phyloP scores from a whole-genome alignment of 2,329 filamentous ascomycete species.

The Thelonectria olida region DNA sequence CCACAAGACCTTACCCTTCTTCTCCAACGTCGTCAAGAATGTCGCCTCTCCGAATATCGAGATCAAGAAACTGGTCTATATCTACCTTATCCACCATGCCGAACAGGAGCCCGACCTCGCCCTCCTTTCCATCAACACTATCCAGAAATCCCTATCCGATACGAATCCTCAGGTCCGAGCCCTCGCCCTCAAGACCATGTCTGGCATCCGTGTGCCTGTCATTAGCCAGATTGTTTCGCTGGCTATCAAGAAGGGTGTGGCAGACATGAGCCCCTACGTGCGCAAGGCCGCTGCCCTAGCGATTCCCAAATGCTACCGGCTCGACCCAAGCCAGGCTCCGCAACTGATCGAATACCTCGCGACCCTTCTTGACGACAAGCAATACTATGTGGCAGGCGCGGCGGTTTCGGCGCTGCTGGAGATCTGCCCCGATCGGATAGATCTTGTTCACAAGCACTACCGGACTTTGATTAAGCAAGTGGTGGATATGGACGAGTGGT shows the following conservation, averaged over 20 bases:
- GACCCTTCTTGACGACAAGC: conserved; percentile 84
- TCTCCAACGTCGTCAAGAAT: conserved; percentile 98
- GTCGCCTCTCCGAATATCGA: conserved; percentile 93
- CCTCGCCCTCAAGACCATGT: conserved; percentile 95
- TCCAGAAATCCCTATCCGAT: conserved; percentile 96
- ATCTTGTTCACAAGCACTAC: conserved; percentile 92
- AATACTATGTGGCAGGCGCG: conserved; percentile 96
- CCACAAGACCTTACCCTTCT: conserved; percentile 89
- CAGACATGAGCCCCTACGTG: conserved; percentile 94
- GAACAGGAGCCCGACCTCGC: conserved; percentile 96
- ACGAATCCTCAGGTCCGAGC: conserved; percentile 89
- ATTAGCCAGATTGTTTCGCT: conserved; percentile 97
- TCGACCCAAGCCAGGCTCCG: conserved; percentile 86
- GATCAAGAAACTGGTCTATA: conserved; percentile 98
- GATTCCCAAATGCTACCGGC: conserved; percentile 93
- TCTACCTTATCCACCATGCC: conserved; percentile 96
- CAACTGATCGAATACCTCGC: conserved; percentile 85
- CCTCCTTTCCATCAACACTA: conserved; percentile 96
- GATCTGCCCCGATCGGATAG: conserved; percentile 85
- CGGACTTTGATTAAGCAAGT: conserved; percentile 85
- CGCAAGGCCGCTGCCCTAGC: conserved; percentile 91
- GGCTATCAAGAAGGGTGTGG: conserved; percentile 92
- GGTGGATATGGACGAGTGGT: conserved; percentile 99
- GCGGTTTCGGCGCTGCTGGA: conserved; percentile 91
- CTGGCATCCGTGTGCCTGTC: conserved; percentile 93